Base-by-base conservation (phyloP, 495 filamentous ascomycete genomes). In the Baudoinia panamericana region DNA sequence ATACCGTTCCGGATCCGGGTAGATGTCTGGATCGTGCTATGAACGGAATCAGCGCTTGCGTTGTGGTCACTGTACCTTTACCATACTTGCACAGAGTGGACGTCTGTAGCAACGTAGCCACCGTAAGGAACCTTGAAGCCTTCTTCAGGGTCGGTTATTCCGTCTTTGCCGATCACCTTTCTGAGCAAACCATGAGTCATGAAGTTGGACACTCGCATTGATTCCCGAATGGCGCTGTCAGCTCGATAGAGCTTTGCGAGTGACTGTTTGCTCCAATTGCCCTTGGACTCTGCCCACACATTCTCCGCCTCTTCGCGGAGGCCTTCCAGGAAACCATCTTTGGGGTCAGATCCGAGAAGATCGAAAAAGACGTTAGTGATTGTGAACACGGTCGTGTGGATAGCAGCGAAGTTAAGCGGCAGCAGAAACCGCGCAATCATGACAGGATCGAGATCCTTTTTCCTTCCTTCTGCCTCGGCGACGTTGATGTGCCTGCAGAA, bases 201-300 rank as follows among this genome's bases (percentile, higher is more conserved):
- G 39, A 69, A 61, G 5, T 57, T 59, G 30, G 56, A 53, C 4
- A 65, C 36, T 8, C 65, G 58, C 47, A 69, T 53, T 32, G 57
- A 63, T 43, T 69, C 65, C 21, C 59, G 54, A 7, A 67, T 45
- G 18, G 54, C 56, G 45, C 54, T 60, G 51, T 71, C 67, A 7
- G 65, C 49, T 34, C 56, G 62, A 10, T 56, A 43, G 55, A 71
- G 62, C 27, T 41, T 45, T 7, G 29, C 43, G 7, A 52, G 26
- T 2, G 32, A 28, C 9, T 28, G 12, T 13, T 43, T 52, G 5
- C 12, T 39, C 46, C 46, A 49, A 12, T 19, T 6, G 32, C 46
- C 46, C 8, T 30, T 28, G 9, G 24, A 0, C 19, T 46, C 41
- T 33, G 16, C 15, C 9, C 6, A 28, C 11, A 42, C 39, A 10